phyloP scores from a whole-genome alignment of 768 basidiomycete species.

The Sporobolomyces phaffii region DNA sequence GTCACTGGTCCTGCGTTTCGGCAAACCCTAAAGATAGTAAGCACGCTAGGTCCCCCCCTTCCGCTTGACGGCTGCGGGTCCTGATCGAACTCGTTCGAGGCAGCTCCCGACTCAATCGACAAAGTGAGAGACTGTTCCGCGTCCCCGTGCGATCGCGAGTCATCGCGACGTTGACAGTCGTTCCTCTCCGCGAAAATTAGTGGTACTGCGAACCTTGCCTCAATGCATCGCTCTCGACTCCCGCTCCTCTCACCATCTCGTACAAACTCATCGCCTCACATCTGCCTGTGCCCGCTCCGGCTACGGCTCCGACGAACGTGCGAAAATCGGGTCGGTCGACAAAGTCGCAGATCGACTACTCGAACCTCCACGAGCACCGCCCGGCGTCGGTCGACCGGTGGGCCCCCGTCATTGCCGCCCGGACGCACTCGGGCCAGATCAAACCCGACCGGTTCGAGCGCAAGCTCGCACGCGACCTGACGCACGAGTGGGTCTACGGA shows the following conservation, averaged over 20 bases:
- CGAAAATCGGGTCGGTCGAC: constrained; percentile 60
- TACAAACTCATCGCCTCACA: too few species aligned
- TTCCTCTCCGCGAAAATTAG: constrained; percentile 6
- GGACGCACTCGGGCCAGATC: constrained; percentile 49
- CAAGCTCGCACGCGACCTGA: constrained; percentile 63
- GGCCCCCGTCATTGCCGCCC: constrained; percentile 63
- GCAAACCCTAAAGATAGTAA: background rate
- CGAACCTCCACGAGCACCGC: constrained; percentile 62
- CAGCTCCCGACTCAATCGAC: constrained; percentile 57
- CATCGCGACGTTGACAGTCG: too few species aligned
- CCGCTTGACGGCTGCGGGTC: constrained; percentile 78
- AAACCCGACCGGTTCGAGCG: constrained; percentile 47
- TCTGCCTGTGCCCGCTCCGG: too few species aligned
- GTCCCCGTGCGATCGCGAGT: too few species aligned
- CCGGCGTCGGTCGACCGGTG: constrained; percentile 54
- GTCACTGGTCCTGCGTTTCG: constrained; percentile 30
- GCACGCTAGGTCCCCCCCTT: background rate
- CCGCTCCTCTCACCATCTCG: constrained; percentile 58
- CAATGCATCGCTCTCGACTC: constrained; percentile 6
- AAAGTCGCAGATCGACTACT: constrained; percentile 73
- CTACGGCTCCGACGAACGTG: too few species aligned
- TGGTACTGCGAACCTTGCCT: constrained; percentile 33
- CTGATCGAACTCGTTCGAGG: constrained; percentile 60
- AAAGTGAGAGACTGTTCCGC: constrained; percentile 14
- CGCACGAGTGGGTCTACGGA: constrained; percentile 65